phyloP scores from a whole-genome alignment of 2,329 filamentous ascomycete genomes.

The Arthrobotrys musiformis region DNA sequence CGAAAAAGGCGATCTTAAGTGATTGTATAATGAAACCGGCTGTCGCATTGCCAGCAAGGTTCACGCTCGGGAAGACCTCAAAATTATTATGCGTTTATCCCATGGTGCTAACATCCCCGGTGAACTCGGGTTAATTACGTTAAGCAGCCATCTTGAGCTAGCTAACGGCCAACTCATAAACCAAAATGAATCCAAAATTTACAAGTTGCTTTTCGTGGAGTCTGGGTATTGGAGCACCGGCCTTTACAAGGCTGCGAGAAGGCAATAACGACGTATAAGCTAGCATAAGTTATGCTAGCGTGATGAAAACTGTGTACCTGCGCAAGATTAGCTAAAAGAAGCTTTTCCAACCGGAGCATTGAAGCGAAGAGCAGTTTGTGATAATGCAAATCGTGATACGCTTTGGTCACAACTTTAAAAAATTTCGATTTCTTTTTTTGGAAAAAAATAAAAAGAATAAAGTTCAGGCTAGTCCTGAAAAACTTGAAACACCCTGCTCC shows the following conservation, averaged over 20 bases:
- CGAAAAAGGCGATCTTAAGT: conserved; percentile 3
- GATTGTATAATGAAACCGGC: conserved; percentile 18
- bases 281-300: conserved; percentile 1
- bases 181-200: too few relatives aligned
- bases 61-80: background rate
- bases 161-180: too few relatives aligned
- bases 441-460: background rate
- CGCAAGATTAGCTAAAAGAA: conserved; percentile 8
- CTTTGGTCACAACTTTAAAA: conserved; percentile 19
- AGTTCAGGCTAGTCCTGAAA: conserved; percentile 3
- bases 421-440: conserved; percentile 10
- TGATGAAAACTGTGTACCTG: background rate
- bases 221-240: conserved; percentile 1
- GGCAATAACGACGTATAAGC: conserved; percentile 5
- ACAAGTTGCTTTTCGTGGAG: background rate
- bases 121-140: background rate
- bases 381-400: conserved; percentile 32
- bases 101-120: background rate
- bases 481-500: conserved; percentile 30
- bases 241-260: background rate
- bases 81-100: background rate
- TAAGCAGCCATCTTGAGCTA: background rate
- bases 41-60: conserved; percentile 9
- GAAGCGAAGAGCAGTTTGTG: conserved; percentile 19
- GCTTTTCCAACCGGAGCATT: conserved; percentile 49